A percentile compares a stretch with the other conserved stretches of the same genome.
Conservation (phyloP, 208 protist species). For the Naegleria lovaniensis region DNA sequence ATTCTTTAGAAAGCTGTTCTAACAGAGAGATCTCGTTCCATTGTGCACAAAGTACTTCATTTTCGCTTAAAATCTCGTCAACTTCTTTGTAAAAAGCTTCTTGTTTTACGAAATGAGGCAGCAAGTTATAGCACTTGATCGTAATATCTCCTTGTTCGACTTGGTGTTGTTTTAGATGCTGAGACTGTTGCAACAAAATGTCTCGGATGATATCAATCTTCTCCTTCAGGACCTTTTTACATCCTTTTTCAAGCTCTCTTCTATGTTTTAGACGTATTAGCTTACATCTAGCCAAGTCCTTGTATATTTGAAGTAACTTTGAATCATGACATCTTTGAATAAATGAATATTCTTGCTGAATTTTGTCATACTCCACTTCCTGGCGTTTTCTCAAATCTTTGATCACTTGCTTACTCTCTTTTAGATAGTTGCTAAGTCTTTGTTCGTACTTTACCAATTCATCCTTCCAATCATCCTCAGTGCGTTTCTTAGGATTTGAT, state of each 20-base stretch:
- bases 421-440: neutral
- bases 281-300: neutral
- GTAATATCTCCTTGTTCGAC: neutral
- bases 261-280: neutral
- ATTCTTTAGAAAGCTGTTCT: neutral
- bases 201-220: neutral
- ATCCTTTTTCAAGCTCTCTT: neutral
- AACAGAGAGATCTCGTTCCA: neutral
- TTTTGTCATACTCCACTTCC: too few relatives aligned
- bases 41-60: neutral
- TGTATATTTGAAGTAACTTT: neutral
- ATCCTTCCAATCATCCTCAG: neutral
- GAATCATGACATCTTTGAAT: neutral
- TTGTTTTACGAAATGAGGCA: neutral
- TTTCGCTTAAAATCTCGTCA: neutral
- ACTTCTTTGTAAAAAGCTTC: neutral
- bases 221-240: neutral
- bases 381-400: neutral
- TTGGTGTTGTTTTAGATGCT: neutral
- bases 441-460: constrained; percentile 17
- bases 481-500: neutral
- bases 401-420: neutral
- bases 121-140: neutral
- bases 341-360: neutral
- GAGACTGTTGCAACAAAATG: neutral